Percentiles rank a stretch among this genome's conserved stretches.
These are phyloP conservation scores for Pseudonitzschia multiseries DNA, from an alignment of 108 stramenopile genomes.

Conservation along the genomic window DNA sequence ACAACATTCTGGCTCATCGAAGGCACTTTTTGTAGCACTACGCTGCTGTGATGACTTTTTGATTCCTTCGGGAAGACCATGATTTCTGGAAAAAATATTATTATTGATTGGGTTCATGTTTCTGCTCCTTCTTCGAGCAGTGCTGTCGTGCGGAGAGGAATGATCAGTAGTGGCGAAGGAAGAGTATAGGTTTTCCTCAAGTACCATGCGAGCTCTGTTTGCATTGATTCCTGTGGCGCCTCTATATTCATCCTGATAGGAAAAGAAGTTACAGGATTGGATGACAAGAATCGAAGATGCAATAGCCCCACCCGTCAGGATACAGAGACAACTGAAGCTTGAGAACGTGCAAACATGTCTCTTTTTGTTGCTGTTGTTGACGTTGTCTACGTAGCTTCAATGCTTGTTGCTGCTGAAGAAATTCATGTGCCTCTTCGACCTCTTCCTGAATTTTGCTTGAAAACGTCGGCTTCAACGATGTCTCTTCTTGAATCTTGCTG, in stretches of 20 bases:
- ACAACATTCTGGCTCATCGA: no score
- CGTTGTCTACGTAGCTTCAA: not conserved
- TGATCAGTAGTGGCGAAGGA: no score
- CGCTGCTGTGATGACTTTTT: no score
- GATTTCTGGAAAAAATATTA: no score
- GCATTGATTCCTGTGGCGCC: not conserved
- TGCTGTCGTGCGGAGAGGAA: no score
- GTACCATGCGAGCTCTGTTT: not conserved
- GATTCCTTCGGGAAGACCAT: no score
- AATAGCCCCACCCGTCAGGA: not conserved
- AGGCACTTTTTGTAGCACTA: no score
- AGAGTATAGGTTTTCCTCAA: no score
- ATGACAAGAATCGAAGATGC: constrained; percentile 10
- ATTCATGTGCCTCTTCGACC: not conserved
- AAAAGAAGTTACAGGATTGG: constrained; percentile 26
- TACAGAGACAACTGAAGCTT: not conserved
- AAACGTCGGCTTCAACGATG: no score
- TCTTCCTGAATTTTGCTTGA: not conserved
- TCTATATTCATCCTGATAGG: constrained; percentile 24
- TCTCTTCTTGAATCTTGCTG: not conserved
- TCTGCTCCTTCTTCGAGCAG: no score
- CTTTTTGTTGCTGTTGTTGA: not conserved
- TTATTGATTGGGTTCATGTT: no score
- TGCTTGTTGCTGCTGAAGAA: not conserved
- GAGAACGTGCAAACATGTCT: not conserved